These are phyloP conservation scores for Colletotrichum coccodes DNA, from an alignment of 2,329 filamentous ascomycete genomes.

Conservation along the genomic window DNA sequence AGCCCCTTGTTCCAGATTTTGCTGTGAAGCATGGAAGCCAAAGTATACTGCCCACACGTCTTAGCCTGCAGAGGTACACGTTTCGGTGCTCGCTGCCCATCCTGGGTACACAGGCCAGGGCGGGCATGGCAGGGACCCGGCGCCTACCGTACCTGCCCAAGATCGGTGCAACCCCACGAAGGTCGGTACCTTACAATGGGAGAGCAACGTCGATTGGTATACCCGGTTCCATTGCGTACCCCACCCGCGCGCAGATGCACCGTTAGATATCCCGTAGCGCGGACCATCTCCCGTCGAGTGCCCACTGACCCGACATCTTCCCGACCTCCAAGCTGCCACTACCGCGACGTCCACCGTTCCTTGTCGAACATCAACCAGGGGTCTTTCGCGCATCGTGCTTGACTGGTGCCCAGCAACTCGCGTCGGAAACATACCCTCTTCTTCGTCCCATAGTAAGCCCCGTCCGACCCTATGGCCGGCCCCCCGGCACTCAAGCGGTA, in stretches of 20 bases:
- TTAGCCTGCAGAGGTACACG: conserved; percentile 13
- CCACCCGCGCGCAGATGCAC: neutral
- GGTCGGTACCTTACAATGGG: conserved; percentile 6
- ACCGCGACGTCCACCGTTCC: conserved; percentile 7
- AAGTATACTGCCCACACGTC: conserved; percentile 18
- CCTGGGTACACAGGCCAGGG: neutral
- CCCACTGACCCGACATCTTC: neutral
- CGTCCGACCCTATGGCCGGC: conserved; percentile 26
- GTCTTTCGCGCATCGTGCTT: conserved; percentile 12
- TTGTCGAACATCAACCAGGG: conserved; percentile 25
- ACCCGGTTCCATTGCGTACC: neutral
- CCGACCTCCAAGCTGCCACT: neutral
- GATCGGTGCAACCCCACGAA: conserved; percentile 26
- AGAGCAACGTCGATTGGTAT: conserved; percentile 11
- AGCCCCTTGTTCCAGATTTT: conserved; percentile 33
- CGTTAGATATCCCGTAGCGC: conserved; percentile 5
- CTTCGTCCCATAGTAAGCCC: conserved; percentile 29
- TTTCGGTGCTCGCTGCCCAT: conserved; percentile 19
- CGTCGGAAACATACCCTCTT: conserved; percentile 27
- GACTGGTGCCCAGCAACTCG: conserved; percentile 26
- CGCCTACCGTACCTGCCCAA: conserved; percentile 10
- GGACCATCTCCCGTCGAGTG: conserved; percentile 29
- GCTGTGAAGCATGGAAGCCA: conserved; percentile 22
- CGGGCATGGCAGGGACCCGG: neutral
- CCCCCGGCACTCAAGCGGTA: conserved; percentile 19